These are phyloP conservation scores for Coprinellus aureogranulatus DNA, from an alignment of 768 basidiomycete genomes.

Conservation along the genomic window DNA sequence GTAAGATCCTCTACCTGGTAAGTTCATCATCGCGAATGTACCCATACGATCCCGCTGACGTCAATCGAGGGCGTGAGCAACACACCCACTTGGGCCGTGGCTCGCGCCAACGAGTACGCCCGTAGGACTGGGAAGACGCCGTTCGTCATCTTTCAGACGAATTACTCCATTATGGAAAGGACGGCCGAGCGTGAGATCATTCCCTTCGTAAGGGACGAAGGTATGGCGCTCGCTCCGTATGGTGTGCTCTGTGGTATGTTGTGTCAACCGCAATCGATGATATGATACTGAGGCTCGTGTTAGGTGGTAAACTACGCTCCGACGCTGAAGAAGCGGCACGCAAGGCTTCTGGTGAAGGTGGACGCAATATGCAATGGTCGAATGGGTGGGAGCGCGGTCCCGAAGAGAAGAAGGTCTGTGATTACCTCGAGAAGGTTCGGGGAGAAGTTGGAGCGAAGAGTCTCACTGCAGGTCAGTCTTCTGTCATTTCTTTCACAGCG, in stretches of 20 bases:
- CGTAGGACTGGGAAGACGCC: slow-evolving; percentile 8
- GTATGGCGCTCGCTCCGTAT: too few species aligned
- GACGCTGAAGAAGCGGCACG: slow-evolving; percentile 24
- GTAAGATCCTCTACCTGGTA: slow-evolving; percentile 45
- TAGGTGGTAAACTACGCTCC: slow-evolving; percentile 48
- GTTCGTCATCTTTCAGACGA: slow-evolving; percentile 9
- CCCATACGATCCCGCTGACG: slow-evolving; percentile 14
- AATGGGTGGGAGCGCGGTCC: slow-evolving; percentile 44
- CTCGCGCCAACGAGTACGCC: slow-evolving; percentile 14
- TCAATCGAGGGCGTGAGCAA: slow-evolving; percentile 1
- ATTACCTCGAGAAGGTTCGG: slow-evolving; percentile 45
- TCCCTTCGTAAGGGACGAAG: slow-evolving; percentile 36
- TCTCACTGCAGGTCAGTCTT: slow-evolving; percentile 37
- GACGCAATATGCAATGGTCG: slow-evolving; percentile 26
- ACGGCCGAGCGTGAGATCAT: slow-evolving; percentile 13
- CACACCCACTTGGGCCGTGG: slow-evolving; percentile 11
- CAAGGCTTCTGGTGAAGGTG: slow-evolving; percentile 14
- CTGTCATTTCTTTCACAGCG: neutral
- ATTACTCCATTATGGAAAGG: slow-evolving; percentile 11
- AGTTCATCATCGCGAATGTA: neutral
- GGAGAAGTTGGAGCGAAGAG: slow-evolving; percentile 42
- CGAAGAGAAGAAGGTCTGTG: slow-evolving; percentile 16
- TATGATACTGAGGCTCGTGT: too few species aligned
- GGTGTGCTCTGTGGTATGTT: too few species aligned
- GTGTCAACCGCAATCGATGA: too few species aligned